Conservation (phyloP, 2,329 filamentous ascomycete species). For the Phialocephala sp. region DNA sequence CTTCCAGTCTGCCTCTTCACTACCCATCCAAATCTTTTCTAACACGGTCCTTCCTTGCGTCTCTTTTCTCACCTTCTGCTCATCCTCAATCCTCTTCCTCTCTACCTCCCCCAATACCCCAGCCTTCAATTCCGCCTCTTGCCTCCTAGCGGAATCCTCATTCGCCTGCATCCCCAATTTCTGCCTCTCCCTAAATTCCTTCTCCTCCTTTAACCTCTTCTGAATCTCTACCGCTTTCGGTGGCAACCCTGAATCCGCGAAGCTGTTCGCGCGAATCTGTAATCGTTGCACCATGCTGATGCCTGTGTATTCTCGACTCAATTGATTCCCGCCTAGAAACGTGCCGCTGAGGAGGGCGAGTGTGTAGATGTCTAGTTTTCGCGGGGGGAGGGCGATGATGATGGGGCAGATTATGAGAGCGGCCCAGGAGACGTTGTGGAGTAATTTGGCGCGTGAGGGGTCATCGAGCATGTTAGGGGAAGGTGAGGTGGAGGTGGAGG, state of each 20-base stretch:
- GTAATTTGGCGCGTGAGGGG: conserved; percentile 18
- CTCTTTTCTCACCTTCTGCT: conserved; percentile 26
- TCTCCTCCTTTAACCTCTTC: conserved; percentile 33
- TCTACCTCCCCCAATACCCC: neutral
- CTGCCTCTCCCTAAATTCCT: conserved; percentile 23
- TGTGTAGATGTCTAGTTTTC: conserved; percentile 67
- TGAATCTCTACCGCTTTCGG: conserved; percentile 38
- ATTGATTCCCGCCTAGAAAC: conserved; percentile 39
- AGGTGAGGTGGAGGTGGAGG: neutral
- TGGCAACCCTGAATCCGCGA: conserved; percentile 22
- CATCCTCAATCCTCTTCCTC: conserved; percentile 3
- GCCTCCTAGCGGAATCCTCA: neutral
- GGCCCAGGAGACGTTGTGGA: conserved; percentile 47
- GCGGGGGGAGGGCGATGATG: conserved; percentile 61
- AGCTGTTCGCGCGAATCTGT: conserved; percentile 18
- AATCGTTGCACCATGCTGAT: conserved; percentile 35
- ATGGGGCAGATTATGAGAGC: conserved; percentile 58
- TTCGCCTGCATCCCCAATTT: neutral
- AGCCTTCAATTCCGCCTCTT: neutral
- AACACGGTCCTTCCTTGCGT: conserved; percentile 43
- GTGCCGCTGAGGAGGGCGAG: conserved; percentile 54
- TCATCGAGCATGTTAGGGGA: neutral
- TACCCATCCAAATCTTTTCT: conserved; percentile 63
- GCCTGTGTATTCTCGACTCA: conserved; percentile 40
- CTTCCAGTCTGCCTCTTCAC: conserved; percentile 50